Evolutionary conservation across 2,329 filamentous ascomycete genomes (phyloP).

Genomic region (Ophiostoma australiae): DNA sequence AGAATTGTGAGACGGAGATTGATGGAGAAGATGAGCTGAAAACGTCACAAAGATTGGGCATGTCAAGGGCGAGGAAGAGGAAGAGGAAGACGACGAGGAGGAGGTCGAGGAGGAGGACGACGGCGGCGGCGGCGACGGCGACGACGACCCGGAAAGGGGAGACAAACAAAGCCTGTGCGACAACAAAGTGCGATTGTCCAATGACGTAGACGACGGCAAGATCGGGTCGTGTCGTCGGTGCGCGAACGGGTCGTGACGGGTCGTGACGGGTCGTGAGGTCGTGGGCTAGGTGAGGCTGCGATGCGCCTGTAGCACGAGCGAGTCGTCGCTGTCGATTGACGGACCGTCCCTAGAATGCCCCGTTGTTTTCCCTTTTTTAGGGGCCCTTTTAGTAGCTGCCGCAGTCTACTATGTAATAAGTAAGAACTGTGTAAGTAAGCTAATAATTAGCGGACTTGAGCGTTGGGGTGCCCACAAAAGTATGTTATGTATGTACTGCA

Average conservation of each 20-base stretch:
- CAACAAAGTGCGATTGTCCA: not conserved
- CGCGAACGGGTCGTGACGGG: not conserved
- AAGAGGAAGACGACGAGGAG: not conserved
- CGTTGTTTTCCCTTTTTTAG: not conserved
- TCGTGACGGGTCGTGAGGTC: not conserved
- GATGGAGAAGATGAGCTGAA: not conserved
- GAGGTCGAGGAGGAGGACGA: not conserved
- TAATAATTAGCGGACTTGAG: no score
- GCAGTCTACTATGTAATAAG: no score
- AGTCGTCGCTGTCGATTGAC: not conserved
- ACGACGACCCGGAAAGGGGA: not conserved
- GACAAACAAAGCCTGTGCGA: not conserved
- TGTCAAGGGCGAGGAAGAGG: not conserved
- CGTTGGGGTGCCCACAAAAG: not conserved
- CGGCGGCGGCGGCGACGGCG: not conserved
- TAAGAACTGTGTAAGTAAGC: no score
- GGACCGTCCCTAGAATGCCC: not conserved
- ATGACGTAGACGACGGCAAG: not conserved
- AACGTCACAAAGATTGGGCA: no score
- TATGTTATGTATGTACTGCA: no score
- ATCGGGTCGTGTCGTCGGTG: not conserved
- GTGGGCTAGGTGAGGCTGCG: slow-evolving; percentile 7
- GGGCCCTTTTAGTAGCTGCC: no score
- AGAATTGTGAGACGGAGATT: not conserved
- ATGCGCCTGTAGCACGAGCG: not conserved